Evolutionary conservation across 176 grass and related monocot species (phyloP).

Genomic region (Phyllostachys edulis): DNA sequence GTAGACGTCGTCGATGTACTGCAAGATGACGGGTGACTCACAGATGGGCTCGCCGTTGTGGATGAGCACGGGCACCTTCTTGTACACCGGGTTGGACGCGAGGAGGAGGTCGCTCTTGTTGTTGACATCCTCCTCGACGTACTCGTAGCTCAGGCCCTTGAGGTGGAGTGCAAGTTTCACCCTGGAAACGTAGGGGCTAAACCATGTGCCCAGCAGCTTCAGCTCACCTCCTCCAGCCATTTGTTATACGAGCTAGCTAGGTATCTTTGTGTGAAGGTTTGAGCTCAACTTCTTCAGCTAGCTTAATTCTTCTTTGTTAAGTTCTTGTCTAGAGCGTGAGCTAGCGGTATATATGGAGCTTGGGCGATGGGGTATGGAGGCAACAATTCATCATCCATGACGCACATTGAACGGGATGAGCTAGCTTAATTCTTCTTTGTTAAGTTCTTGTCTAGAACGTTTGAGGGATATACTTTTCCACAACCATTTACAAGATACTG

Average conservation of each 20-base stretch:
- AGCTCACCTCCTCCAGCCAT: conserved; percentile 23
- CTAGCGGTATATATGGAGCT: background rate
- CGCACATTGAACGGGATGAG: no score
- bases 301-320: background rate
- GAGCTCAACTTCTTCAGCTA: no score
- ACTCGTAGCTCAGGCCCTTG: conserved; percentile 28
- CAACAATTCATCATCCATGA: background rate
- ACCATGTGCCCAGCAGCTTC: conserved; percentile 35
- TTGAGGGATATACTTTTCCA: background rate
- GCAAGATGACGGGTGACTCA: conserved; percentile 45
- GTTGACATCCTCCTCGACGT: conserved; percentile 2
- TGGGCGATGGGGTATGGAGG: background rate
- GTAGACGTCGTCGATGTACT: conserved; percentile 60
- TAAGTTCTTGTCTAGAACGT: no score
- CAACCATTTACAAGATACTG: background rate
- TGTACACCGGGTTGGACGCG: conserved; percentile 34
- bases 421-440: no score
- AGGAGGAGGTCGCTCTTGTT: conserved; percentile 45
- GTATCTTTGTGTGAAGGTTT: background rate
- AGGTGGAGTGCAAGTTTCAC: conserved; percentile 36
- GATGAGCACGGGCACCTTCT: conserved; percentile 60
- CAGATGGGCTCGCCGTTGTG: conserved; percentile 38
- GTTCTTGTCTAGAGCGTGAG: background rate
- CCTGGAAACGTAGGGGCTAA: conserved; percentile 24
- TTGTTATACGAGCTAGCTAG: no score